A percentile compares a stretch with the other conserved stretches of the same genome.
These are phyloP conservation scores for Ulmus americana DNA, from an alignment of 331 rosid species.

Conservation along the genomic window DNA sequence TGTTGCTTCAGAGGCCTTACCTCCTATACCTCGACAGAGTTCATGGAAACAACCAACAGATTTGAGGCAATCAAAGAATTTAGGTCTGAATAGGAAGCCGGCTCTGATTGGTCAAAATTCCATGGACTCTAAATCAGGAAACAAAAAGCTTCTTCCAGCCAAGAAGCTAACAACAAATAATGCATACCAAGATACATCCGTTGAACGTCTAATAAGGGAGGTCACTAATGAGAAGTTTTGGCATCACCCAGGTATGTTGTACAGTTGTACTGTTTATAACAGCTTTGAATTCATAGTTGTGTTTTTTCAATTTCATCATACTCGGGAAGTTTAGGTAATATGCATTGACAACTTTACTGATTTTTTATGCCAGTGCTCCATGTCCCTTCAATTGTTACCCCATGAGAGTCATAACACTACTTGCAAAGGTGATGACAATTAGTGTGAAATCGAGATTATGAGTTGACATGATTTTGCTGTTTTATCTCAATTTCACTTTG, in stretches of 20 bases:
- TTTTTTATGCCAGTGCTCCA: constrained; percentile 48
- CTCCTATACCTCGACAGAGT: constrained; percentile 77
- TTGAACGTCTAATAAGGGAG: constrained; percentile 97
- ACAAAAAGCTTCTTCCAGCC: constrained; percentile 61
- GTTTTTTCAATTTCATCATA: constrained; percentile 11
- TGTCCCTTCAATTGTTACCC: constrained; percentile 60
- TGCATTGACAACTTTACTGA: constrained; percentile 30
- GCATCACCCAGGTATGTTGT: constrained; percentile 82
- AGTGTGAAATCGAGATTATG: constrained; percentile 50
- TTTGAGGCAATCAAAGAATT: constrained; percentile 61
- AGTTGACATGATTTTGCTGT: constrained; percentile 39
- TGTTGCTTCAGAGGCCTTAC: constrained; percentile 56
- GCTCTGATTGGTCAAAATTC: constrained; percentile 48
- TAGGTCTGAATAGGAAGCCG: constrained; percentile 52
- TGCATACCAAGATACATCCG: constrained; percentile 75
- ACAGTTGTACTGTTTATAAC: not conserved
- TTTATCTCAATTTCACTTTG: constrained; percentile 49
- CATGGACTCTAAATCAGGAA: constrained; percentile 54
- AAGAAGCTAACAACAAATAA: constrained; percentile 65
- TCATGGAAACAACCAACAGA: constrained; percentile 83
- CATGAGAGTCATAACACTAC: constrained; percentile 65
- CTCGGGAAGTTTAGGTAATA: constrained; percentile 16
- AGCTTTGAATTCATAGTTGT: constrained; percentile 1
- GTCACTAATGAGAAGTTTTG: constrained; percentile 96
- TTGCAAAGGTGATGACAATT: constrained; percentile 66